Base-by-base conservation (phyloP, 2,329 filamentous ascomycete species). In the Onygenales sp. region DNA sequence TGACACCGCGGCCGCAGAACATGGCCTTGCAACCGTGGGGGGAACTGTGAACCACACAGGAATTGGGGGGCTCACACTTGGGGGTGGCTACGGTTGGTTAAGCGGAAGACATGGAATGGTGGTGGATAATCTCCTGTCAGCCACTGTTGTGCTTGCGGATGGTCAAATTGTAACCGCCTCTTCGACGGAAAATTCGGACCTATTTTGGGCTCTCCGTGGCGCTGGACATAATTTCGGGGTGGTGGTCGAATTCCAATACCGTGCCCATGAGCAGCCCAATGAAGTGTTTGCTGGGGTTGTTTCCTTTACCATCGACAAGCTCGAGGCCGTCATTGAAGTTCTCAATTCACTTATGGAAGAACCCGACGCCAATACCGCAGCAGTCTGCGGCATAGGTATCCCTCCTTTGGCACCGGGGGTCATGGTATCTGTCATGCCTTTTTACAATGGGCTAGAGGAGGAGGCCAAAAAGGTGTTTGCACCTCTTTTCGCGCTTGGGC, bases 1-100 rank as follows among this genome's bases (percentile, higher is more conserved):
- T 6, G 79, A 84, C 57, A 65, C 70, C 5, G 75, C 74, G 0
- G 74, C 75, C 0, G 76, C 69, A 50, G 64, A 73, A 47, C 67
- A 79, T 59, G 73, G 74, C 0, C 72, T 84, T 2, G 81, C 80
- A 2, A 80, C 80, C 1, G 78, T 83, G 0, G 81, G 81, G 7
- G 82, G 82, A 2, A 83, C 81, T 0, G 79, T 84, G 8, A 79
- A 79, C 42, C 78, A 84, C 57, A 84, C 81, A 1, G 82, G 82
- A 5, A 77, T 85, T 5, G 81, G 79, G 2, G 82, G 79, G 0
- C 67, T 84, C 11, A 75, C 77, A 0, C 63, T 83, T 1, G 79
- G 79, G 0, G 81, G 81, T 27, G 82, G 81, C 1, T 81, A 80
- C 59, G 80, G 82, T 1, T 76, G 77, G 64, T 66, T 85, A 13